phyloP scores from a whole-genome alignment of 129 eudicot species.

The Mikania micrantha region DNA sequence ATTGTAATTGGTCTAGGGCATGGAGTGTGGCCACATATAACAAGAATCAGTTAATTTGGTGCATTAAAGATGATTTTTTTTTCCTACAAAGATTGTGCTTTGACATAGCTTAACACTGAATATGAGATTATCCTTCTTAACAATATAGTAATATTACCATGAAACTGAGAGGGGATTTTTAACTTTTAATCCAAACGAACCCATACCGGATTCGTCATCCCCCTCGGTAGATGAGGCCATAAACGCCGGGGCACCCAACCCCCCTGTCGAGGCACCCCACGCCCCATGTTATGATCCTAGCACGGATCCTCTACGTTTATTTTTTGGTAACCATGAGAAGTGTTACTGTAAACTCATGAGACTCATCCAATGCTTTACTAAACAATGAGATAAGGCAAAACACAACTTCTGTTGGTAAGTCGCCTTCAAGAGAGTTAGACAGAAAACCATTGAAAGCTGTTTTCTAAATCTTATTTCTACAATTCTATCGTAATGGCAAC shows the following conservation, averaged over 20 bases:
- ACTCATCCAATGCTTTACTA: background rate
- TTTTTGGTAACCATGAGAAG: background rate
- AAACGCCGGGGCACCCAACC: too few species aligned
- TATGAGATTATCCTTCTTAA: background rate
- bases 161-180: background rate
- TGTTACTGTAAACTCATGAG: background rate
- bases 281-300: too few species aligned
- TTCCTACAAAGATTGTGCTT: background rate
- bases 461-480: background rate
- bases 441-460: background rate
- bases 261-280: too few species aligned
- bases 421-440: background rate
- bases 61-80: background rate
- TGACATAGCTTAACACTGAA: background rate
- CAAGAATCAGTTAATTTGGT: background rate
- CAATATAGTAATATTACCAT: background rate
- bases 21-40: background rate
- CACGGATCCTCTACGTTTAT: too few species aligned
- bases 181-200: background rate
- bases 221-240: too few species aligned
- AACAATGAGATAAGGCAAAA: background rate
- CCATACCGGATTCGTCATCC: too few species aligned
- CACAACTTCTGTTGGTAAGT: background rate
- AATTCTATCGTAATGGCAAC: background rate
- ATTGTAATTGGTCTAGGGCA: background rate